Conservation (phyloP, 176 grass and related monocot species). For the Phoenix dactylifera region DNA sequence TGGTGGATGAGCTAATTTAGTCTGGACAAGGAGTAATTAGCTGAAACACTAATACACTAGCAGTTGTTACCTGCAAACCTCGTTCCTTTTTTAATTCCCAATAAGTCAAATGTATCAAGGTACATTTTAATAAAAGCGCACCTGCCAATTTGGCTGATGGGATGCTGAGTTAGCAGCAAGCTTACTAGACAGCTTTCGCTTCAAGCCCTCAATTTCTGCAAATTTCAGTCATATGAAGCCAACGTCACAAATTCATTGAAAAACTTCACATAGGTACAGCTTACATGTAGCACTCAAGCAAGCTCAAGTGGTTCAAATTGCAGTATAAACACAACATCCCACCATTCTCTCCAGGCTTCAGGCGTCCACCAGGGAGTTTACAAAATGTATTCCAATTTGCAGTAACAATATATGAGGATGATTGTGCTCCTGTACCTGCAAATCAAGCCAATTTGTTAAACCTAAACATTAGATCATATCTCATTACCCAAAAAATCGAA, state of each 20-base stretch:
- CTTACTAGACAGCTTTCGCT: conserved; percentile 87
- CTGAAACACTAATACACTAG: no score
- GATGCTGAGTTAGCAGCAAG: conserved; percentile 83
- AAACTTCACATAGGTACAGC: no score
- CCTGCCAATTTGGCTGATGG: conserved; percentile 96
- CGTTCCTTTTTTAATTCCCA: no score
- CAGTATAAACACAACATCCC: neutral
- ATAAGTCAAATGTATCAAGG: neutral
- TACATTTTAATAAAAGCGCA: conserved; percentile 14
- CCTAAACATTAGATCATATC: no score
- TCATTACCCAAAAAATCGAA: no score
- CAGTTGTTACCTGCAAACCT: no score
- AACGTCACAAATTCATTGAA: no score
- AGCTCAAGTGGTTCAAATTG: no score
- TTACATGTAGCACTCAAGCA: no score
- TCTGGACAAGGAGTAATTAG: no score
- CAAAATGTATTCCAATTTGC: conserved; percentile 98
- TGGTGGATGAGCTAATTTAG: no score
- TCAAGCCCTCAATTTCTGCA: conserved; percentile 89
- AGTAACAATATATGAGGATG: conserved; percentile 86
- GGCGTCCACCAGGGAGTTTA: conserved; percentile 91
- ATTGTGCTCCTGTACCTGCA: conserved; percentile 95
- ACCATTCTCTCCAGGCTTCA: conserved; percentile 99
- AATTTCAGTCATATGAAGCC: conserved; percentile 1
- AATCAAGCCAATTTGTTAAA: no score